These are phyloP conservation scores for Solanum etuberosum DNA, from an alignment of 257 asterid genomes.

Conservation along the genomic window DNA sequence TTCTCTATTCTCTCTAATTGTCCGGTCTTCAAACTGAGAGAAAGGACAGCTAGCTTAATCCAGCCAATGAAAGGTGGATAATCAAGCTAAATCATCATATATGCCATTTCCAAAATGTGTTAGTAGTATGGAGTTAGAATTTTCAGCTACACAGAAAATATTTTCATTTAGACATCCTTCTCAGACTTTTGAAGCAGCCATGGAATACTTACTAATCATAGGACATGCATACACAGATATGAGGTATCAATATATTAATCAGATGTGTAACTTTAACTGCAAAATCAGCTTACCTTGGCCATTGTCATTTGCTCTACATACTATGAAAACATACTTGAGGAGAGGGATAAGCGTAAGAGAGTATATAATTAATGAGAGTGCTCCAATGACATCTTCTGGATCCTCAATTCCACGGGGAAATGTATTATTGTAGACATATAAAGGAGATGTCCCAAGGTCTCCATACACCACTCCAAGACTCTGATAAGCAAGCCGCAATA, in stretches of 20 bases:
- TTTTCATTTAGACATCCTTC: not conserved
- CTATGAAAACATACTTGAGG: slow-evolving; percentile 92
- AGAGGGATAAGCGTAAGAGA: slow-evolving; percentile 93
- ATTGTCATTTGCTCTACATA: slow-evolving; percentile 90
- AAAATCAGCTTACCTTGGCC: slow-evolving; percentile 68
- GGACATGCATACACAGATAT: not conserved
- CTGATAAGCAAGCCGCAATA: slow-evolving; percentile 10
- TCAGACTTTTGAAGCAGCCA: not conserved
- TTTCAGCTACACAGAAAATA: not conserved
- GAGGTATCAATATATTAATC: not conserved
- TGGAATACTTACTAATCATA: not conserved
- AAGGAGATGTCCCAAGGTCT: slow-evolving; percentile 95
- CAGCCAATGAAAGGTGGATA: not conserved
- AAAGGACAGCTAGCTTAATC: not conserved
- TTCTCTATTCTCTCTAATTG: not conserved
- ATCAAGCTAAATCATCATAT: not conserved
- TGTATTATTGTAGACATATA: slow-evolving; percentile 89
- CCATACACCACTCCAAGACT: slow-evolving; percentile 98
- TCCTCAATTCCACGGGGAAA: slow-evolving; percentile 74
- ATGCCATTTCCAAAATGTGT: not conserved
- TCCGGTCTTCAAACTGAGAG: not conserved
- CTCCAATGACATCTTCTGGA: slow-evolving; percentile 81
- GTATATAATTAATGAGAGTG: slow-evolving; percentile 90
- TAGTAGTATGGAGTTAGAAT: not conserved
- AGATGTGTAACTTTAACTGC: not conserved